phyloP scores from a whole-genome alignment of 805 yeast genomes.

The Myxozyma neotropica region DNA sequence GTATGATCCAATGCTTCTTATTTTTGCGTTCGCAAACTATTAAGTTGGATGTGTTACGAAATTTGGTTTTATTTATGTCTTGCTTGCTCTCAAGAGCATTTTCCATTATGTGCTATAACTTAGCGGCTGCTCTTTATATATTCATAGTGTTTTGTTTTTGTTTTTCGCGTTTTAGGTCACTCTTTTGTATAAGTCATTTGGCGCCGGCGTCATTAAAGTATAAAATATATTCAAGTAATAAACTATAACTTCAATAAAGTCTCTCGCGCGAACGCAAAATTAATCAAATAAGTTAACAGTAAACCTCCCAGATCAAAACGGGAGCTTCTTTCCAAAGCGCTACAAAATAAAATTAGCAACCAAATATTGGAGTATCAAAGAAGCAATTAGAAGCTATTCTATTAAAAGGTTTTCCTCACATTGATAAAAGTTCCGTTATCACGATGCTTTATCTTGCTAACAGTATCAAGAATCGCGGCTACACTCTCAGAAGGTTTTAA shows the following conservation, averaged over 20 bases:
- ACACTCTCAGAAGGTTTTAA: conserved; percentile 9
- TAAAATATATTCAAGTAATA: background rate
- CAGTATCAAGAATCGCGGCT: conserved; percentile 1
- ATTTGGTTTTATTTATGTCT: no score
- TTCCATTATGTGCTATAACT: no score
- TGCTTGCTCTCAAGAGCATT: no score
- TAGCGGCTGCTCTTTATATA: background rate
- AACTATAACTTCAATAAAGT: no score
- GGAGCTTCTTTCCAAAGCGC: conserved; percentile 5
- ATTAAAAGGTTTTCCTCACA: no score
- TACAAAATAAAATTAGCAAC: background rate
- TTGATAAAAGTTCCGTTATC: conserved; percentile 13
- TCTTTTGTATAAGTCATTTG: background rate
- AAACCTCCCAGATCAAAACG: background rate
- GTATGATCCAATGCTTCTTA: no score
- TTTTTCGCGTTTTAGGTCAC: background rate
- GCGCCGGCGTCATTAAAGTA: background rate
- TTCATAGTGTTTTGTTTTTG: background rate
- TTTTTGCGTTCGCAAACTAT: no score
- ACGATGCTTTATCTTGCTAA: background rate
- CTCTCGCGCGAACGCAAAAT: no score
- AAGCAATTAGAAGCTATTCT: no score
- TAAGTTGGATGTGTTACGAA: no score
- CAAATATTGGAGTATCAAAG: no score
- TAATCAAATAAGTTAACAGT: background rate